A percentile compares a stretch with the other conserved stretches of the same genome.
These are phyloP conservation scores for Pythium vanterpoolii DNA, from an alignment of 352 stramenopile genomes.

Conservation along the genomic window DNA sequence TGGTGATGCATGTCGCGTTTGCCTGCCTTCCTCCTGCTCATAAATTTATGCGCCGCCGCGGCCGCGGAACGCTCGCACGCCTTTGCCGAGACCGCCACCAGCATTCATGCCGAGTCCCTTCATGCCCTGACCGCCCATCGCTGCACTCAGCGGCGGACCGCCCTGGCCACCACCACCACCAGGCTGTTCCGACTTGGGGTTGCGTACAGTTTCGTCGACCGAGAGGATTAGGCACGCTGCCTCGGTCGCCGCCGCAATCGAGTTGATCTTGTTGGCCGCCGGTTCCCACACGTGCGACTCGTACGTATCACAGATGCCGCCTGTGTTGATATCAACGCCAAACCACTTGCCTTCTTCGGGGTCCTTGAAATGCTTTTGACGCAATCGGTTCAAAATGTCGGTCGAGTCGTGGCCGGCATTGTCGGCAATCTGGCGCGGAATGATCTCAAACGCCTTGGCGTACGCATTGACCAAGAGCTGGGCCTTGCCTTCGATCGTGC, in stretches of 20 bases:
- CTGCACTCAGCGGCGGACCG: slow-evolving; percentile 79
- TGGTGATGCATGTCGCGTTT: slow-evolving; percentile 1
- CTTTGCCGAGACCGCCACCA: slow-evolving; percentile 65
- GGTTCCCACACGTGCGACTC: slow-evolving; percentile 98
- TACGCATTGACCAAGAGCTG: slow-evolving; percentile 96
- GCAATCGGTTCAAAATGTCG: slow-evolving; percentile 96
- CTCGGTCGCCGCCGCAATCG: slow-evolving; percentile 94
- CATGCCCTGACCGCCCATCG: slow-evolving; percentile 92
- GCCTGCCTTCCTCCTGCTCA: slow-evolving; percentile 1
- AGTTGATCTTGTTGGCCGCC: slow-evolving; percentile 98
- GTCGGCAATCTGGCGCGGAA: slow-evolving; percentile 96
- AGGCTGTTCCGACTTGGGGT: slow-evolving; percentile 95
- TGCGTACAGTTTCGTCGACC: slow-evolving; percentile 99
- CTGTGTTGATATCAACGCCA: slow-evolving; percentile 97
- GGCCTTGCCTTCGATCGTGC: slow-evolving; percentile 97
- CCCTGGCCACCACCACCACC: slow-evolving; percentile 49
- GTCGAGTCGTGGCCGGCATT: slow-evolving; percentile 99
- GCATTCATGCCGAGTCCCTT: slow-evolving; percentile 83
- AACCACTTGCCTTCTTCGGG: slow-evolving; percentile 94
- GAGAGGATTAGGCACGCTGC: slow-evolving; percentile 98
- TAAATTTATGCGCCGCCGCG: slow-evolving; percentile 71
- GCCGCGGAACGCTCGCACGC: slow-evolving; percentile 74
- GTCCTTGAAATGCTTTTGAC: slow-evolving; percentile 95
- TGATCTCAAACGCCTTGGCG: slow-evolving; percentile 97
- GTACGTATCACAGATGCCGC: slow-evolving; percentile 97